Evolutionary conservation across 306 rosid species (phyloP).

Genomic region (Trifolium subterraneum): DNA sequence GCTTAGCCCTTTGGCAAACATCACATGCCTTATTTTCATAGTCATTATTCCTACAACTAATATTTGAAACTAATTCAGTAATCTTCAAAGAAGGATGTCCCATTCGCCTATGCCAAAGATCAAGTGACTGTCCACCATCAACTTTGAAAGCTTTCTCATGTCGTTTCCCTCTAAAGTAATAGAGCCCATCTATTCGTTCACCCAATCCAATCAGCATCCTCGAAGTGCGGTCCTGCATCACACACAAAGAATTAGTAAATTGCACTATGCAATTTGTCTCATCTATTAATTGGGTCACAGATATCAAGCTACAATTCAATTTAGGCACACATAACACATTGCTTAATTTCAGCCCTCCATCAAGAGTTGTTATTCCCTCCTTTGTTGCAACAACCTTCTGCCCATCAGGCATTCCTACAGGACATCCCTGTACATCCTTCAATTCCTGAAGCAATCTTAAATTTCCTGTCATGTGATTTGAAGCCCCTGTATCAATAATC

Average conservation of each 20-base stretch:
- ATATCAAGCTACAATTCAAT: not conserved
- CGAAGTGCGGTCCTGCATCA: no score
- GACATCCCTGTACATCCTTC: not conserved
- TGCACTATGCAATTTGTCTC: not conserved
- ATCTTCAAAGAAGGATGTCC: not conserved
- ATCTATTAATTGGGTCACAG: not conserved
- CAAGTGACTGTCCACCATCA: not conserved
- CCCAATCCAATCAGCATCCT: not conserved
- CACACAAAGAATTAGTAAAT: not conserved
- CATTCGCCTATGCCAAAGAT: not conserved
- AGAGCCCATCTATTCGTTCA: not conserved
- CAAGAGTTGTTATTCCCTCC: not conserved
- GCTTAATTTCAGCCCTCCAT: not conserved
- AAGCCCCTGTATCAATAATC: no score
- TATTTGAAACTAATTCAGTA: not conserved
- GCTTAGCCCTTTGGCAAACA: conserved; percentile 3
- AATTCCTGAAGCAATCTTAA: not conserved
- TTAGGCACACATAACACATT: not conserved
- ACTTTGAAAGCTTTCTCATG: not conserved
- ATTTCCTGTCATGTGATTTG: no score
- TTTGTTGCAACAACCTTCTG: not conserved
- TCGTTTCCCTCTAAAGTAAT: not conserved
- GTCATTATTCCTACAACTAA: not conserved
- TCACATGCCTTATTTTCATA: not conserved
- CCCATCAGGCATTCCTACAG: not conserved